phyloP scores from a whole-genome alignment of 345 rosid genomes.

The Dimocarpus longan region DNA sequence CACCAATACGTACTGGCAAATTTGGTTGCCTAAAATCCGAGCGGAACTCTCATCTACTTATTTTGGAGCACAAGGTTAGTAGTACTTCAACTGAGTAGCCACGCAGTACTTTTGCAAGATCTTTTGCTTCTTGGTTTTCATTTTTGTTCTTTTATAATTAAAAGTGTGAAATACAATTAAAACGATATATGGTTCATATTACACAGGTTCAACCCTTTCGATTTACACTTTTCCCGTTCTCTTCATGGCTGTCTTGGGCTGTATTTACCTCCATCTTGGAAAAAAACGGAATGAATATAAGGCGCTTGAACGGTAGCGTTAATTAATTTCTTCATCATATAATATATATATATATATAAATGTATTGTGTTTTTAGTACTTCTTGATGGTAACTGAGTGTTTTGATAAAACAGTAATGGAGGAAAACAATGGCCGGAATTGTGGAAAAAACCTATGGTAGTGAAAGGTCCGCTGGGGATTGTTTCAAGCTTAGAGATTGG shows the following conservation, averaged over 20 bases:
- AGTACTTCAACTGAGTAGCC: not conserved
- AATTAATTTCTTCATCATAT: not conserved
- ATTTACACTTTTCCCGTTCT: conserved; percentile 64
- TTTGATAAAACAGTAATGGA: conserved; percentile 20
- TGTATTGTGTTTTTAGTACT: not conserved
- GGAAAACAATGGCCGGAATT: not conserved
- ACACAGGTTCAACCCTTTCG: conserved; percentile 49
- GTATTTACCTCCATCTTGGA: conserved; percentile 59
- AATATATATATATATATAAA: too few species aligned
- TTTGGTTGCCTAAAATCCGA: conserved; percentile 47
- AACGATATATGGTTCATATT: not conserved
- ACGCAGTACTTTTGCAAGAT: not conserved
- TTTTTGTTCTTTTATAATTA: not conserved
- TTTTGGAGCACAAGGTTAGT: conserved; percentile 59
- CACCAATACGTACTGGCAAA: conserved; percentile 45
- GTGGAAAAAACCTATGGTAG: conserved; percentile 64
- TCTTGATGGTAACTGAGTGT: not conserved
- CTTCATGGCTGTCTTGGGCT: conserved; percentile 56
- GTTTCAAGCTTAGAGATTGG: conserved; percentile 62
- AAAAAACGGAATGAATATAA: conserved; percentile 25
- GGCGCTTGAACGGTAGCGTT: conserved; percentile 31
- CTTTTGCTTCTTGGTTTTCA: not conserved
- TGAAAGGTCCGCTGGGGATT: conserved; percentile 84
- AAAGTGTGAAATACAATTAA: too few species aligned
- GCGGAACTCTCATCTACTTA: conserved; percentile 41